These are phyloP conservation scores for Gymnopilus dilepis DNA, from an alignment of 768 basidiomycete genomes.

Conservation along the genomic window DNA sequence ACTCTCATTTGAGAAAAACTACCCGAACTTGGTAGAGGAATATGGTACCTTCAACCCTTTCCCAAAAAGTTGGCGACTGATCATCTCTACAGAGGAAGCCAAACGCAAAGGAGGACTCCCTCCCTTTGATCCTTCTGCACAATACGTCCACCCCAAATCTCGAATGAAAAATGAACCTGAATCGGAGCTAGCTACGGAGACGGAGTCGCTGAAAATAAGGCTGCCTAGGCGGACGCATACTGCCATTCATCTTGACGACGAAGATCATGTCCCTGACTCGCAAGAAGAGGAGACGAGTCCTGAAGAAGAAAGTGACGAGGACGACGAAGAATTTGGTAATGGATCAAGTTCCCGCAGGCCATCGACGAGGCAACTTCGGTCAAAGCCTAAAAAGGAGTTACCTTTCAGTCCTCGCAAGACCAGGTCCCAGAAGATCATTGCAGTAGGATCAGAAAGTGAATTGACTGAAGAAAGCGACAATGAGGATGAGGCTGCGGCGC, in stretches of 20 bases:
- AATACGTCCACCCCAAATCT: conserved; percentile 61
- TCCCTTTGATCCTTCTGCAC: conserved; percentile 65
- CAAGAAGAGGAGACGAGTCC: conserved; percentile 34
- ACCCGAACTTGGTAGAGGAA: conserved; percentile 52
- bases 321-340: conserved; percentile 20
- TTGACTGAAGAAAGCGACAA: conserved; percentile 21
- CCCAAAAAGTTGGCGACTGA: conserved; percentile 10
- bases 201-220: conserved; percentile 34
- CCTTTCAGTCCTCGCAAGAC: conserved; percentile 76
- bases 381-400: conserved; percentile 35
- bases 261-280: conserved; percentile 25
- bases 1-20: conserved; percentile 39
- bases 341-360: conserved; percentile 14
- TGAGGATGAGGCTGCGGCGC: conserved; percentile 28
- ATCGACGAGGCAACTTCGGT: conserved; percentile 20
- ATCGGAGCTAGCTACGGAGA: background rate
- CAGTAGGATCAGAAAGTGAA: conserved; percentile 45
- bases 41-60: conserved; percentile 52
- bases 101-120: conserved; percentile 47
- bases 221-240: conserved; percentile 1
- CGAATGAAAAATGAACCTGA: conserved; percentile 46
- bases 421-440: conserved; percentile 41
- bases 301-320: conserved; percentile 27
- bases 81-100: conserved; percentile 49
- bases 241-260: conserved; percentile 19